Conservation (phyloP, 2,329 filamentous ascomycete species). For the Pseudogymnoascus sp. region DNA sequence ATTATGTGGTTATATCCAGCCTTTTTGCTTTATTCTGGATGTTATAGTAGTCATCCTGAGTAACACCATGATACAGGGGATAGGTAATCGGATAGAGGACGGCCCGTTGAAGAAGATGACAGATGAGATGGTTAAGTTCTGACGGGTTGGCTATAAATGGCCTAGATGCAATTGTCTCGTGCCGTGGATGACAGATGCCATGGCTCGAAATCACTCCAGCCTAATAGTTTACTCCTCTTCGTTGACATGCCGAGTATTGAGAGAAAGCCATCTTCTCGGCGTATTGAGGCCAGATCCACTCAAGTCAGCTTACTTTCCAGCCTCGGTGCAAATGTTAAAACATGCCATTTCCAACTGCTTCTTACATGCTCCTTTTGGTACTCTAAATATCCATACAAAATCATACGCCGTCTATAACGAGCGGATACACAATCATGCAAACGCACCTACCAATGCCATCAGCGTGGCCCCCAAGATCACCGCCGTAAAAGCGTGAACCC, state of each 20-base stretch:
- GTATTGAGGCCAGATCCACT: neutral
- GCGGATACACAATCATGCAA: slow-evolving; percentile 36
- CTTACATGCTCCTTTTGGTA: neutral
- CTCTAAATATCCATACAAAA: neutral
- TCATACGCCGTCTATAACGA: neutral
- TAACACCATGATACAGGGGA: neutral
- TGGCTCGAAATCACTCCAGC: neutral
- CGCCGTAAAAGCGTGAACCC: slow-evolving; percentile 52
- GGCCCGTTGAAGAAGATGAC: neutral
- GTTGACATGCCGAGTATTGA: neutral
- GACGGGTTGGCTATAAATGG: neutral
- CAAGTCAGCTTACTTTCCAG: neutral
- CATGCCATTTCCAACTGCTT: neutral
- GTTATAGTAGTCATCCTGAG: neutral
- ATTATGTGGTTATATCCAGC: neutral
- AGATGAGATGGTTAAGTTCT: neutral
- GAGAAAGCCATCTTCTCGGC: neutral
- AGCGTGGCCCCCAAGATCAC: slow-evolving; percentile 51
- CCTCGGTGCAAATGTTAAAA: neutral
- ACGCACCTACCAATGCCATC: slow-evolving; percentile 61
- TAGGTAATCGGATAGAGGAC: neutral
- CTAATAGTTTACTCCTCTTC: neutral
- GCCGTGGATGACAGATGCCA: neutral
- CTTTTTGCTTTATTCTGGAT: neutral
- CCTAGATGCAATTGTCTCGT: neutral